A percentile compares a stretch with the other conserved stretches of the same genome.
Evolutionary conservation across 73 alveolate species (phyloP).

Genomic region (Urostyla sp.): DNA sequence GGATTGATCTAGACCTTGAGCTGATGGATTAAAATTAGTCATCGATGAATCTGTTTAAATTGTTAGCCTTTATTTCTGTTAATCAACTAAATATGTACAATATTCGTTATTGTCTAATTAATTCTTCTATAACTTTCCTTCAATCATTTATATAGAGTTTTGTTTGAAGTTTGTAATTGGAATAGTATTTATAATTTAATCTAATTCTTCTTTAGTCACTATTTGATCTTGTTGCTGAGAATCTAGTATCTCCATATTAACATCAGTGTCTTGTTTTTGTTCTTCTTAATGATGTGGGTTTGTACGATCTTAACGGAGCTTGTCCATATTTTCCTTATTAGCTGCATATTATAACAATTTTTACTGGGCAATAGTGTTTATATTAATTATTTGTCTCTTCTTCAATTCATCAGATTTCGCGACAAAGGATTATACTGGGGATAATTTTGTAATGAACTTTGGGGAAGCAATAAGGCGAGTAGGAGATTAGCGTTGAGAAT

Average conservation of each 20-base stretch:
- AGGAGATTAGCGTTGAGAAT: not conserved
- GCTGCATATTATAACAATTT: conserved; percentile 32
- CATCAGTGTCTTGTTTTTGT: not conserved
- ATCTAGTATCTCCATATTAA: not conserved
- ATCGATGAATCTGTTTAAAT: no score
- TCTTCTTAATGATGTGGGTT: not conserved
- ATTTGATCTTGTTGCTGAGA: not conserved
- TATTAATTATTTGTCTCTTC: not conserved
- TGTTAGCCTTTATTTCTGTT: no score
- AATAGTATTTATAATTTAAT: not conserved
- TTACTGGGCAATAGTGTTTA: conserved; percentile 1
- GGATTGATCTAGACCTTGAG: not conserved
- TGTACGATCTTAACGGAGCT: not conserved
- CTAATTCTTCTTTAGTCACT: conserved; percentile 4
- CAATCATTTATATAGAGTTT: not conserved
- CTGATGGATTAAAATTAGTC: not conserved
- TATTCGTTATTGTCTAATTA: not conserved
- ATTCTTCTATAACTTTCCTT: conserved; percentile 10
- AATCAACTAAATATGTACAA: no score
- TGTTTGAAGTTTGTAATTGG: conserved; percentile 27
- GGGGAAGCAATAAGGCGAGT: conserved; percentile 17
- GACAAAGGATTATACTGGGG: conserved; percentile 4
- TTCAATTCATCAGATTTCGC: conserved; percentile 29
- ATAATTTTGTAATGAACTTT: not conserved
- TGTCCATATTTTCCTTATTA: not conserved